Conservation (phyloP, 2,329 filamentous ascomycete genomes). For the Colletotrichum costaricense region DNA sequence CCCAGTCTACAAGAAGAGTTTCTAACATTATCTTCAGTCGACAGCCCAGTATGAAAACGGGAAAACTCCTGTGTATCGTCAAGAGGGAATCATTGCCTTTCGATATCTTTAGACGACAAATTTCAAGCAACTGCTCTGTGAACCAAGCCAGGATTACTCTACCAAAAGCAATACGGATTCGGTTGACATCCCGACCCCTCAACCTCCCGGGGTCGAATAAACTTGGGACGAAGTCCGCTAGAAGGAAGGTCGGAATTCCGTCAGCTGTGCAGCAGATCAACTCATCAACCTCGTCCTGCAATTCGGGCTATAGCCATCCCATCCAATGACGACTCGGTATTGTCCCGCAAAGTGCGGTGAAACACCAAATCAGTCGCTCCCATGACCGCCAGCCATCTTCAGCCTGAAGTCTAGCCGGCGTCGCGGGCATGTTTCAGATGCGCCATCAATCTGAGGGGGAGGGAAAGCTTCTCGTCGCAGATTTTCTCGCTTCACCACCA, state of each 20-base stretch:
- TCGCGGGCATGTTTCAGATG: constrained; percentile 35
- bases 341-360: constrained; percentile 8
- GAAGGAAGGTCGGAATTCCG: not conserved
- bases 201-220: not conserved
- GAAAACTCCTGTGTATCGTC: not conserved
- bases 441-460: constrained; percentile 13
- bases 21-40: not conserved
- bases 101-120: not conserved
- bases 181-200: constrained; percentile 13
- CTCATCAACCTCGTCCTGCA: not conserved
- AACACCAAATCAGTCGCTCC: constrained; percentile 19
- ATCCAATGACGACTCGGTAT: constrained; percentile 4
- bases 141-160: not conserved
- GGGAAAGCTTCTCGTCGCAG: constrained; percentile 8
- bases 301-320: not conserved
- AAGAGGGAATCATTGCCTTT: constrained; percentile 7
- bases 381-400: constrained; percentile 2
- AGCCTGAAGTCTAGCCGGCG: constrained; percentile 29
- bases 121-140: not conserved
- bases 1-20: no score
- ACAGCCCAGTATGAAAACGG: not conserved
- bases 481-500: constrained; percentile 26
- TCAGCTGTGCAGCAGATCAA: not conserved
- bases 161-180: not conserved
- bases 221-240: constrained; percentile 8